These are phyloP conservation scores for Chimonanthus praecox DNA, from an alignment of 164 flowering plant species.

Conservation along the genomic window DNA sequence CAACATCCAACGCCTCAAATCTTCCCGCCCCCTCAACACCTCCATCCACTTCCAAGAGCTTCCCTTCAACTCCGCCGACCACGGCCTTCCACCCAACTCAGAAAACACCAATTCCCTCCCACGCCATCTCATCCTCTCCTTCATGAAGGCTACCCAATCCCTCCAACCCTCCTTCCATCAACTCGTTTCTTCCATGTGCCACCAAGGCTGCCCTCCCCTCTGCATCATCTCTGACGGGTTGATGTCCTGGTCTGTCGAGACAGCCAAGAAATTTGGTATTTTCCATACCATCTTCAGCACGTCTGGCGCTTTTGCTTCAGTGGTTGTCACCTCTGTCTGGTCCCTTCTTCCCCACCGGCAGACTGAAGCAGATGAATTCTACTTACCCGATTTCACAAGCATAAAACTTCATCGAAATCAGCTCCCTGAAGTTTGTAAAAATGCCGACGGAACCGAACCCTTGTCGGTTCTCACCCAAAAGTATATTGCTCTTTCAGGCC, in stretches of 20 bases:
- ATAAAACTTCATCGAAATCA: neutral
- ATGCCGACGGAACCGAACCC: neutral
- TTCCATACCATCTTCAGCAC: neutral
- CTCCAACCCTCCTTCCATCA: conserved; percentile 9
- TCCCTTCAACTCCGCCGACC: conserved; percentile 9
- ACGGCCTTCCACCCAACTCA: conserved; percentile 16
- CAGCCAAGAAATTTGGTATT: conserved; percentile 8
- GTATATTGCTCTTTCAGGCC: neutral
- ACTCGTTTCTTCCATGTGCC: conserved; percentile 3
- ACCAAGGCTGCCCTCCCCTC: neutral
- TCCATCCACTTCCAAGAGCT: conserved; percentile 9
- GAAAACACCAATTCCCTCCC: conserved; percentile 13
- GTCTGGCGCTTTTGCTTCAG: conserved; percentile 3
- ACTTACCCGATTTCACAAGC: neutral
- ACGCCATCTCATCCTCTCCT: neutral
- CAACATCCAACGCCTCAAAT: conserved; percentile 6
- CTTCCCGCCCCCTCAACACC: conserved; percentile 2
- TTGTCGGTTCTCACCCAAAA: neutral
- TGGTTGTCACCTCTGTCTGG: conserved; percentile 4
- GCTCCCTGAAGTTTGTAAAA: neutral
- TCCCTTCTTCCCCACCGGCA: neutral
- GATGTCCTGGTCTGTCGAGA: conserved; percentile 18
- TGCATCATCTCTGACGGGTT: conserved; percentile 14
- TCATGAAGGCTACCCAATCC: conserved; percentile 4
- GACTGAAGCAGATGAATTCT: neutral